Evolutionary conservation across 2,329 filamentous ascomycete genomes (phyloP).

Genomic region (Aspergillus calidoustus): DNA sequence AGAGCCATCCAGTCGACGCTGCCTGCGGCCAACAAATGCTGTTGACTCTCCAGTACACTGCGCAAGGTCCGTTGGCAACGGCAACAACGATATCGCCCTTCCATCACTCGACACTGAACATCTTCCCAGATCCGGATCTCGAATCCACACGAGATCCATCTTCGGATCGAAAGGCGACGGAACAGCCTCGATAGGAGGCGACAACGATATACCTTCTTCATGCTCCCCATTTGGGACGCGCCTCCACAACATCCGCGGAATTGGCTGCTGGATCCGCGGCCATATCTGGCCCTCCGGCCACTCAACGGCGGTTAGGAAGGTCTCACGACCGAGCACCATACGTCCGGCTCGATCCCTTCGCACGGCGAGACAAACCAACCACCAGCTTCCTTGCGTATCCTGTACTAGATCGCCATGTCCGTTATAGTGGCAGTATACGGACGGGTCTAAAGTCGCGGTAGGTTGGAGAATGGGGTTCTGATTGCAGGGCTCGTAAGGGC

Average conservation of each 20-base stretch:
- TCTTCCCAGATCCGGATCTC: not conserved
- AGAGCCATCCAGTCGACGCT: conserved; percentile 2
- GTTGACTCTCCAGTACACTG: conserved; percentile 1
- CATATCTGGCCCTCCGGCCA: not conserved
- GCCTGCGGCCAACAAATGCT: conserved; percentile 2
- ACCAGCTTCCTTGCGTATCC: not conserved
- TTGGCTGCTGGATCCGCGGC: conserved; percentile 5
- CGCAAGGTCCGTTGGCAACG: not conserved
- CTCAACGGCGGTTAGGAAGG: not conserved
- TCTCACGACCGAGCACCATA: conserved; percentile 2
- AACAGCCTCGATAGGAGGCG: not conserved
- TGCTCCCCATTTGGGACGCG: not conserved
- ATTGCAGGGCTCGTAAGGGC: not conserved
- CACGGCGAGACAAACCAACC: conserved; percentile 5
- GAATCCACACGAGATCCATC: conserved; percentile 3
- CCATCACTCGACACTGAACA: not conserved
- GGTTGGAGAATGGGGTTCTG: conserved; percentile 1
- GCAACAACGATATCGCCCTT: not conserved
- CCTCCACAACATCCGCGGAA: not conserved
- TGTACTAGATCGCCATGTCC: conserved; percentile 6
- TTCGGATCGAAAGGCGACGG: conserved; percentile 1
- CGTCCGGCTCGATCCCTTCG: conserved; percentile 1
- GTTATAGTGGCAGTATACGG: not conserved
- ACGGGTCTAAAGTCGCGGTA: not conserved
- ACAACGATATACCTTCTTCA: not conserved